phyloP scores from a whole-genome alignment of 306 rosid genomes.

The Cucumis cinereus region DNA sequence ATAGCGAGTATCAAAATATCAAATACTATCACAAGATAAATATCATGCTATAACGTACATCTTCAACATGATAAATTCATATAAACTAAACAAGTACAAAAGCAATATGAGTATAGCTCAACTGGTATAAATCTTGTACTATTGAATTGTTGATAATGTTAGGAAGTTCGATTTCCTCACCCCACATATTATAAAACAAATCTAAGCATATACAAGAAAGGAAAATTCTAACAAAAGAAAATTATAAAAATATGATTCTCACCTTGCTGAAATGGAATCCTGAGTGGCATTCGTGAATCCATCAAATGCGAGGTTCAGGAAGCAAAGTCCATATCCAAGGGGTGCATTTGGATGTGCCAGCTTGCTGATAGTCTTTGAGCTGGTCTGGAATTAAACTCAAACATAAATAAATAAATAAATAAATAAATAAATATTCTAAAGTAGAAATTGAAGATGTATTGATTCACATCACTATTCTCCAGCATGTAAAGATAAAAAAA shows the following conservation, averaged over 20 bases:
- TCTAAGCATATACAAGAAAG: background rate
- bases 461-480: conserved; percentile 1
- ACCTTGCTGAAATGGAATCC: conserved; percentile 84
- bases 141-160: too few species aligned
- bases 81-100: background rate
- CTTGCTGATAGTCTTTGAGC: conserved; percentile 83
- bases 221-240: background rate
- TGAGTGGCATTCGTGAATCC: conserved; percentile 99
- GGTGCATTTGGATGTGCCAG: conserved; percentile 96
- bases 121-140: too few species aligned
- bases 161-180: too few species aligned
- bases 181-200: background rate
- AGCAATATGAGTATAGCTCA: too few species aligned
- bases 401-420: conserved; percentile 7
- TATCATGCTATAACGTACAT: background rate
- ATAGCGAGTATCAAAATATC: background rate
- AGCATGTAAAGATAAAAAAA: background rate
- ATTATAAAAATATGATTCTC: background rate
- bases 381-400: conserved; percentile 49
- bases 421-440: background rate
- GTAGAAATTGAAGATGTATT: background rate
- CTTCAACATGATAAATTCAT: background rate
- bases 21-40: background rate
- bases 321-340: conserved; percentile 89
- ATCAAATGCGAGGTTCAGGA: conserved; percentile 91